These are phyloP conservation scores for Areca catechu DNA, from an alignment of 176 grass and related monocot species.

Conservation along the genomic window DNA sequence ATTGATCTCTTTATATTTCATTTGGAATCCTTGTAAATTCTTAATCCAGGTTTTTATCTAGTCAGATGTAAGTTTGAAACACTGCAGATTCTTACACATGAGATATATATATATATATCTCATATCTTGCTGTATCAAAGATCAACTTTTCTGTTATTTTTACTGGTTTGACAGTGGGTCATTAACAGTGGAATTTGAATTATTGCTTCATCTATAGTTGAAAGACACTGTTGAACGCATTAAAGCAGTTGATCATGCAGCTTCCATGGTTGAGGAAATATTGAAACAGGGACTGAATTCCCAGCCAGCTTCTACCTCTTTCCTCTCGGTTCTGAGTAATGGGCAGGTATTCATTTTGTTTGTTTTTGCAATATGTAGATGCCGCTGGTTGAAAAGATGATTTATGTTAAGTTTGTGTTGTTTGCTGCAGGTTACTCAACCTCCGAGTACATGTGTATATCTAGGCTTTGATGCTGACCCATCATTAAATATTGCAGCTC, in stretches of 20 bases:
- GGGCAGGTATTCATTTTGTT: slow-evolving; percentile 31
- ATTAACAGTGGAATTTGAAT: too few species aligned
- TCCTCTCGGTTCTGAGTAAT: slow-evolving; percentile 19
- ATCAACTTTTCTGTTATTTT: too few species aligned
- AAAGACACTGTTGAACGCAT: slow-evolving; percentile 81
- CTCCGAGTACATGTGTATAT: slow-evolving; percentile 50
- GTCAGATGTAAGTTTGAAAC: too few species aligned
- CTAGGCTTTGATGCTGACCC: slow-evolving; percentile 83
- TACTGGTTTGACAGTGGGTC: too few species aligned
- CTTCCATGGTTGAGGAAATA: slow-evolving; percentile 83
- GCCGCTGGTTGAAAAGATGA: too few species aligned
- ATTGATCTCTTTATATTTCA: too few species aligned
- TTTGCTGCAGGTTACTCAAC: slow-evolving; percentile 48
- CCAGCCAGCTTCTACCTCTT: slow-evolving; percentile 17
- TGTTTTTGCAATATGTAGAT: not conserved
- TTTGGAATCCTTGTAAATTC: too few species aligned
- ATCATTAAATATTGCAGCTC: slow-evolving; percentile 50
- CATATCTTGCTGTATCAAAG: too few species aligned
- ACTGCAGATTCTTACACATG: too few species aligned
- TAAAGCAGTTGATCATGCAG: slow-evolving; percentile 78
- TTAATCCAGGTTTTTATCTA: too few species aligned
- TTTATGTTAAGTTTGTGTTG: too few species aligned
- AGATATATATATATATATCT: too few species aligned
- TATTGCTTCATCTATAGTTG: slow-evolving; percentile 26
- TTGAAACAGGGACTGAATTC: slow-evolving; percentile 52